Percentiles rank a stretch among this genome's conserved stretches.
These are phyloP conservation scores for Epichloe sp. DNA, from an alignment of 2,329 filamentous ascomycete genomes.

Conservation along the genomic window DNA sequence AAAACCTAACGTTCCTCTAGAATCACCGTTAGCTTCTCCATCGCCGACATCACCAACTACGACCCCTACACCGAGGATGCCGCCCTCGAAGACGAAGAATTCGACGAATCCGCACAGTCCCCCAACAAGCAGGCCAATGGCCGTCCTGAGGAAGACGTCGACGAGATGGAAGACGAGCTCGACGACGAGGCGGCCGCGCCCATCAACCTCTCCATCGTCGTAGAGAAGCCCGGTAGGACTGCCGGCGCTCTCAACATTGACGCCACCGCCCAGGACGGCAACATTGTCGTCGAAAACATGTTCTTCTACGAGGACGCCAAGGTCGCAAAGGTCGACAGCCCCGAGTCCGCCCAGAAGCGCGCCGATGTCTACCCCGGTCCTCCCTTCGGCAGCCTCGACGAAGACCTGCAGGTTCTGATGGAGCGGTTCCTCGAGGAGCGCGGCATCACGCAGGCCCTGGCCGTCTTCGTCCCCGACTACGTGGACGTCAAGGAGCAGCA, in stretches of 20 bases:
- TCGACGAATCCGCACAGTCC: slow-evolving; percentile 31
- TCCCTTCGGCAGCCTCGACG: slow-evolving; percentile 85
- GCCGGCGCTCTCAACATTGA: slow-evolving; percentile 73
- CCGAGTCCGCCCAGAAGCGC: slow-evolving; percentile 65
- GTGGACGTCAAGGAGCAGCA: slow-evolving; percentile 97
- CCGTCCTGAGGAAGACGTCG: slow-evolving; percentile 35
- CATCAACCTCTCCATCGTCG: slow-evolving; percentile 69
- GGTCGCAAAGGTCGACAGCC: slow-evolving; percentile 60
- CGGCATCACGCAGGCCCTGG: slow-evolving; percentile 75
- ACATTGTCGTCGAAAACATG: slow-evolving; percentile 80
- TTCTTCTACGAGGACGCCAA: slow-evolving; percentile 73
- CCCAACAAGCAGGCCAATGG: slow-evolving; percentile 41
- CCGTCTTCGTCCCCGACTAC: slow-evolving; percentile 87
- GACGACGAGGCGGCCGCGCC: slow-evolving; percentile 55
- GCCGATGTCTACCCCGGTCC: slow-evolving; percentile 78
- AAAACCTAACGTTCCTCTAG: slow-evolving; percentile 10
- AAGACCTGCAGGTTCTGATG: slow-evolving; percentile 84
- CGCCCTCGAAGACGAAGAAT: slow-evolving; percentile 27
- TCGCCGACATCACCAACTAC: slow-evolving; percentile 27
- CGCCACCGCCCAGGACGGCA: slow-evolving; percentile 72
- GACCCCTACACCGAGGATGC: slow-evolving; percentile 25
- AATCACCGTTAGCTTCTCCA: slow-evolving; percentile 31
- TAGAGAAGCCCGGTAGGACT: slow-evolving; percentile 68
- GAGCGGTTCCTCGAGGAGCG: slow-evolving; percentile 93
- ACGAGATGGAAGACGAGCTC: slow-evolving; percentile 30